A percentile compares a stretch with the other conserved stretches of the same genome.
Evolutionary conservation across 1,139 yeast genomes (phyloP).

Genomic region (Geotrichum candidum): DNA sequence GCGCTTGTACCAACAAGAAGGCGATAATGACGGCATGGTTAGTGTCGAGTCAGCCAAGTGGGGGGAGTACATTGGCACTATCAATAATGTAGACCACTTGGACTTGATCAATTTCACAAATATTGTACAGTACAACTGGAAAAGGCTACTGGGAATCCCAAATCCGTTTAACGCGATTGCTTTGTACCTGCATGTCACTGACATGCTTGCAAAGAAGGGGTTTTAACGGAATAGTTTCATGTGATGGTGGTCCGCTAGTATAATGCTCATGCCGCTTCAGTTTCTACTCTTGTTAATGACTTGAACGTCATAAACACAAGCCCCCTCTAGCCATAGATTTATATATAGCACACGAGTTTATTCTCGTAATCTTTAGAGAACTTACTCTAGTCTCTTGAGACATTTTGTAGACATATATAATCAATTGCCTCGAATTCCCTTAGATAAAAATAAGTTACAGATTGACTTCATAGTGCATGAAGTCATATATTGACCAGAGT

Average conservation of each 20-base stretch:
- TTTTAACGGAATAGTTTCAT: constrained; percentile 35
- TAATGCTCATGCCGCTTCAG: not conserved
- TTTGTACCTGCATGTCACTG: constrained; percentile 68
- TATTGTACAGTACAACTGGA: constrained; percentile 38
- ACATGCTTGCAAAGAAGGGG: constrained; percentile 60
- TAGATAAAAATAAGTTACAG: too few relatives aligned
- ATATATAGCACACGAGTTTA: too few relatives aligned
- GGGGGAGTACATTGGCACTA: constrained; percentile 78
- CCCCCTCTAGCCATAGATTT: too few relatives aligned
- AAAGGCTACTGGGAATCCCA: constrained; percentile 25
- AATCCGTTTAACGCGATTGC: constrained; percentile 65
- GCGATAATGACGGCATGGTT: constrained; percentile 80
- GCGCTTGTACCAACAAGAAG: constrained; percentile 44
- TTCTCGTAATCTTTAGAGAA: too few relatives aligned
- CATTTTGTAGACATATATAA: too few relatives aligned
- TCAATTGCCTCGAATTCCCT: too few relatives aligned
- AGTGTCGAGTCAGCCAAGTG: constrained; percentile 72
- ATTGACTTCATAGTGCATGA: too few relatives aligned
- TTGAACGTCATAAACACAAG: too few relatives aligned
- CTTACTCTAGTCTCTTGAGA: too few relatives aligned
- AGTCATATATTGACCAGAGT: too few relatives aligned
- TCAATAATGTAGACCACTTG: constrained; percentile 74
- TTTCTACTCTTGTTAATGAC: too few relatives aligned
- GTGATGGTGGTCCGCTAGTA: not conserved
- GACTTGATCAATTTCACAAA: constrained; percentile 83